A percentile compares a stretch with the other conserved stretches of the same genome.
These are phyloP conservation scores for Fragaria nilgerrensis DNA, from an alignment of 306 rosid species.

Conservation along the genomic window DNA sequence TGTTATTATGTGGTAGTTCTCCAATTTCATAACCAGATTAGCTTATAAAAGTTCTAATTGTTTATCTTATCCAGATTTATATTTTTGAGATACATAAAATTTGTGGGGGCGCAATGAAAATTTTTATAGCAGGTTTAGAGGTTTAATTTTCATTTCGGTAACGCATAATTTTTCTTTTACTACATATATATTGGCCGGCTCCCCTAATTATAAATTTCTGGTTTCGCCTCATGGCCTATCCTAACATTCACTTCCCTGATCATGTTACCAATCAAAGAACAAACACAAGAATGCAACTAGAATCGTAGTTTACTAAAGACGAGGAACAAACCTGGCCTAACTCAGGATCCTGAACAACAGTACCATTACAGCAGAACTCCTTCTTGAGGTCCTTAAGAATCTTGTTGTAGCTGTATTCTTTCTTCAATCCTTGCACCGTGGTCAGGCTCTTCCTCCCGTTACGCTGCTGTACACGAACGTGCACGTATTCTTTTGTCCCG, in stretches of 20 bases:
- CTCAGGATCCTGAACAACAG: slow-evolving; percentile 51
- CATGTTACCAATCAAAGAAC: not conserved
- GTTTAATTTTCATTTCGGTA: no score
- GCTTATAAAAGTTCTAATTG: no score
- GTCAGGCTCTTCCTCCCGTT: slow-evolving; percentile 49
- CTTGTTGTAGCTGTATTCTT: slow-evolving; percentile 50
- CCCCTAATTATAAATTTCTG: no score
- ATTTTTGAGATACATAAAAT: no score
- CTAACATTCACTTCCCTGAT: not conserved
- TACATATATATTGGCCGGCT: no score
- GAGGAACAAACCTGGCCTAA: slow-evolving; percentile 42
- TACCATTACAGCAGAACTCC: slow-evolving; percentile 54
- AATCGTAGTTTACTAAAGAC: not conserved
- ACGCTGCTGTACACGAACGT: slow-evolving; percentile 46
- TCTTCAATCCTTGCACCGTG: slow-evolving; percentile 53
- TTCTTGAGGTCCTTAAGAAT: slow-evolving; percentile 51
- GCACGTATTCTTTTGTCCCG: slow-evolving; percentile 49
- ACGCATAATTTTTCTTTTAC: no score
- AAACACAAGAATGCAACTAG: not conserved
- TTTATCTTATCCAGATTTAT: no score
- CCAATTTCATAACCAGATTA: no score
- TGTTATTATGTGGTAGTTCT: no score
- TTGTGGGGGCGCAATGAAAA: no score
- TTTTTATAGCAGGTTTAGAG: no score
- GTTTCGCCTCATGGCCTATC: no score